phyloP scores from a whole-genome alignment of 163 green algal species.

The Chlorella variabilis region DNA sequence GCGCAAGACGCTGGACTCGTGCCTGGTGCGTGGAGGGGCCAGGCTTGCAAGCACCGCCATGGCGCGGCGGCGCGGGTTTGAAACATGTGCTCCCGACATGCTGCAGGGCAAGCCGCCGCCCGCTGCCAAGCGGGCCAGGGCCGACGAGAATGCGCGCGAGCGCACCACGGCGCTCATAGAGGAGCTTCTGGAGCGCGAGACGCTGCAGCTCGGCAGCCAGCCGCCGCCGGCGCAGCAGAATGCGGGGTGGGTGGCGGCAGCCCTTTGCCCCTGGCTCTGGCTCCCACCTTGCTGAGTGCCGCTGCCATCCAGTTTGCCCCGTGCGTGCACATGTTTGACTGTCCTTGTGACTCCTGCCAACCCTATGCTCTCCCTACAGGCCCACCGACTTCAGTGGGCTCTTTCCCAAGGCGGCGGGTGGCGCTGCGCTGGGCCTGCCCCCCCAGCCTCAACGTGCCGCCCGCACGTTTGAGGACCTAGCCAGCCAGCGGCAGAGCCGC shows the following conservation, averaged over 20 bases:
- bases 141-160: constrained; percentile 10
- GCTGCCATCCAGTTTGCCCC: no score
- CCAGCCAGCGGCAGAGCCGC: background rate
- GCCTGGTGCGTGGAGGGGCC: background rate
- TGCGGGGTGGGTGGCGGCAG: background rate
- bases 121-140: constrained; percentile 2
- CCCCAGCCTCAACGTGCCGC: background rate
- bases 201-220: background rate
- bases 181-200: constrained; percentile 29
- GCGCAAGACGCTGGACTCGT: constrained; percentile 17
- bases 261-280: background rate
- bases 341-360: background rate
- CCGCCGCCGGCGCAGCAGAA: background rate
- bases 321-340: no score
- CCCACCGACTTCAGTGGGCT: constrained; percentile 34
- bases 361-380: background rate
- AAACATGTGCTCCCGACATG: background rate
- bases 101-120: constrained; percentile 3
- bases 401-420: constrained; percentile 11
- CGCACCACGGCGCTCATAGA: background rate
- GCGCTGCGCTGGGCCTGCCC: background rate
- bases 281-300: no score
- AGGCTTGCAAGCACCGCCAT: background rate
- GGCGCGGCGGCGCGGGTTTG: background rate
- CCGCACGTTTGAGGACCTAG: constrained; percentile 34